A percentile compares a stretch with the other conserved stretches of the same genome.
Evolutionary conservation across 495 filamentous ascomycete species (phyloP).

Genomic region (Penicillium robsamsonii): DNA sequence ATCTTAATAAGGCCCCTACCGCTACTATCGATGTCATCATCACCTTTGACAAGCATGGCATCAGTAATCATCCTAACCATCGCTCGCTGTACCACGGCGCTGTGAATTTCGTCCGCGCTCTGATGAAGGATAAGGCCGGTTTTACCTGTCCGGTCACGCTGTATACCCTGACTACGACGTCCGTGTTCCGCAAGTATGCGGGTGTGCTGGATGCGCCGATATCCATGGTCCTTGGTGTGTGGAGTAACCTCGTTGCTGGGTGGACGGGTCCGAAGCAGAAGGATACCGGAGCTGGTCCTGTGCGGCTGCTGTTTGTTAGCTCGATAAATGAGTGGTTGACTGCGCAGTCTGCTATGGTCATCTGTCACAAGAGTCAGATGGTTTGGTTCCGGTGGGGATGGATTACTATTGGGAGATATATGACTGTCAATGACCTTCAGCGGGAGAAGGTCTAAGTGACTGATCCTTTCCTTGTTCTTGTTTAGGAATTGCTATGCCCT

Average conservation of each 20-base stretch:
- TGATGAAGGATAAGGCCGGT: constrained; percentile 61
- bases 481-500: neutral
- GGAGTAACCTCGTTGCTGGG: constrained; percentile 35
- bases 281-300: constrained; percentile 36
- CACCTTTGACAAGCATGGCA: constrained; percentile 79
- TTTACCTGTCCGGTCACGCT: constrained; percentile 73
- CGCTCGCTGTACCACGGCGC: constrained; percentile 82
- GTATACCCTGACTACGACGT: constrained; percentile 75
- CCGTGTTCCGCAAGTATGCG: constrained; percentile 74
- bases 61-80: constrained; percentile 90
- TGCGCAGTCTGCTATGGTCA: constrained; percentile 82
- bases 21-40: constrained; percentile 77
- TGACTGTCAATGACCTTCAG: constrained; percentile 89
- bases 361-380: constrained; percentile 93
- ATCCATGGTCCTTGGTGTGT: constrained; percentile 53
- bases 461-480: neutral
- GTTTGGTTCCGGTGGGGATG: constrained; percentile 97
- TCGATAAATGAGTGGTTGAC: constrained; percentile 56
- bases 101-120: constrained; percentile 59
- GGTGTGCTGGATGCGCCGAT: constrained; percentile 69
- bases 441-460: constrained; percentile 50
- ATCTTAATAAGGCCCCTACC: constrained; percentile 38
- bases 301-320: constrained; percentile 67
- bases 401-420: constrained; percentile 88
- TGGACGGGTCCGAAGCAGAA: constrained; percentile 33